Conservation (phyloP, 2,329 filamentous ascomycete species). For the Phialocephala sp. region DNA sequence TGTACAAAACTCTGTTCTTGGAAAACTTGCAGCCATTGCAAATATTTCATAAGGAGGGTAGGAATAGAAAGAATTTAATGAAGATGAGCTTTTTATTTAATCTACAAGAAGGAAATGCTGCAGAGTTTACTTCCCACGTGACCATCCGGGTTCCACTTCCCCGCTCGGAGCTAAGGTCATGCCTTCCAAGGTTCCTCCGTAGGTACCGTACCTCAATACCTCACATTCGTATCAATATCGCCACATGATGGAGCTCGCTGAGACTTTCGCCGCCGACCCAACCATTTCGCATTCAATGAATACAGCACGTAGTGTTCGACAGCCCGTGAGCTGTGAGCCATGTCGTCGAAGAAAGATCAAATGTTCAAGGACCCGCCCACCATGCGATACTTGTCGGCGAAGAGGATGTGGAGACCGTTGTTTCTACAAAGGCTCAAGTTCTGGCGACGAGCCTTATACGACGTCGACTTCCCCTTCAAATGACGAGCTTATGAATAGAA, state of each 20-base stretch:
- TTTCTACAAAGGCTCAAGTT: constrained; percentile 14
- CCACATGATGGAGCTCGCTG: not conserved
- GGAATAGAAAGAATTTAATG: too few species aligned
- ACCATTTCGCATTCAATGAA: not conserved
- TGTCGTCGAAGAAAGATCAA: constrained; percentile 29
- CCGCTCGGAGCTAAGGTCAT: too few species aligned
- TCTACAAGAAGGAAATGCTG: not conserved
- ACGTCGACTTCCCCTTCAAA: not conserved
- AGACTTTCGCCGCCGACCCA: not conserved
- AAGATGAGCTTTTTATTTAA: too few species aligned
- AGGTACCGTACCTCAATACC: too few species aligned
- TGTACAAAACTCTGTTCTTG: too few species aligned
- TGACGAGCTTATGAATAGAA: constrained; percentile 17
- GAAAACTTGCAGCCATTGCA: too few species aligned
- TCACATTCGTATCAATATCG: not conserved
- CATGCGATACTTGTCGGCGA: constrained; percentile 25
- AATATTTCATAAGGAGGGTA: too few species aligned
- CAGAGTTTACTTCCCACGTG: not conserved
- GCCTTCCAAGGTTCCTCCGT: too few species aligned
- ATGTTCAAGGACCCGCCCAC: constrained; percentile 23
- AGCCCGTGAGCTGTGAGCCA: constrained; percentile 27
- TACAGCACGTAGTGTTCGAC: constrained; percentile 13
- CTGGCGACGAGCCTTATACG: not conserved
- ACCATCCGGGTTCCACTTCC: not conserved
- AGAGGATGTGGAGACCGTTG: constrained; percentile 20